Evolutionary conservation across 495 filamentous ascomycete genomes (phyloP).

Genomic region (Paragyromitra xinjiangensis): DNA sequence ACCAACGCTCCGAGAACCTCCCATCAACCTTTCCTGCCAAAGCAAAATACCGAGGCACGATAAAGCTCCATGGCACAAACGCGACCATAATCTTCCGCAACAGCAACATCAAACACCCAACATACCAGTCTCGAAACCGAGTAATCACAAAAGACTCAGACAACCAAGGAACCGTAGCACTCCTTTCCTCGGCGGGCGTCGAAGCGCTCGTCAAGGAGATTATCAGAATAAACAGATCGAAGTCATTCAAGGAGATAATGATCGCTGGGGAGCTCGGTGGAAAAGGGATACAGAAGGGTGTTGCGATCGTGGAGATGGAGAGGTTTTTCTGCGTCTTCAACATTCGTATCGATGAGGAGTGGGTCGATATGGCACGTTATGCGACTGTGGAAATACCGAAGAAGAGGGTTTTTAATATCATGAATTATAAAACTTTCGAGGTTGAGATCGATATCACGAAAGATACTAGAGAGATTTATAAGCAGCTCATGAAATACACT

Average conservation of each 20-base stretch:
- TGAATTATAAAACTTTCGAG: slow-evolving; percentile 31
- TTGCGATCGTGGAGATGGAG: slow-evolving; percentile 12
- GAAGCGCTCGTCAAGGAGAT: slow-evolving; percentile 3
- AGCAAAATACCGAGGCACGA: slow-evolving; percentile 34
- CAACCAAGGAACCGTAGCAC: slow-evolving; percentile 26
- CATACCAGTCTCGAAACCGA: slow-evolving; percentile 38
- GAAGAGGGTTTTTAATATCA: slow-evolving; percentile 40
- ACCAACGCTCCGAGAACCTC: not conserved
- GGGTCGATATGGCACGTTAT: slow-evolving; percentile 40
- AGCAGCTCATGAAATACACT: slow-evolving; percentile 31
- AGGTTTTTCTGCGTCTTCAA: slow-evolving; percentile 38
- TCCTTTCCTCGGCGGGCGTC: slow-evolving; percentile 13
- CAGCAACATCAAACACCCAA: slow-evolving; percentile 1
- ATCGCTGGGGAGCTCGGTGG: slow-evolving; percentile 39
- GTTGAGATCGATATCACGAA: slow-evolving; percentile 19
- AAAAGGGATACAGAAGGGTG: slow-evolving; percentile 22
- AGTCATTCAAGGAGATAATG: slow-evolving; percentile 25
- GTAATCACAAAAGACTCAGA: slow-evolving; percentile 9
- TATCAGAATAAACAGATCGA: not conserved
- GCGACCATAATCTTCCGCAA: slow-evolving; percentile 34
- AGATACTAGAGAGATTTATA: not conserved
- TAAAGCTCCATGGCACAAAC: slow-evolving; percentile 45
- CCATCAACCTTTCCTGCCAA: slow-evolving; percentile 14
- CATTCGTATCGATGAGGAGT: slow-evolving; percentile 34
- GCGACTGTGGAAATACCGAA: slow-evolving; percentile 16